phyloP scores from a whole-genome alignment of 2,329 filamentous ascomycete species.

The Calonectria pteridis region DNA sequence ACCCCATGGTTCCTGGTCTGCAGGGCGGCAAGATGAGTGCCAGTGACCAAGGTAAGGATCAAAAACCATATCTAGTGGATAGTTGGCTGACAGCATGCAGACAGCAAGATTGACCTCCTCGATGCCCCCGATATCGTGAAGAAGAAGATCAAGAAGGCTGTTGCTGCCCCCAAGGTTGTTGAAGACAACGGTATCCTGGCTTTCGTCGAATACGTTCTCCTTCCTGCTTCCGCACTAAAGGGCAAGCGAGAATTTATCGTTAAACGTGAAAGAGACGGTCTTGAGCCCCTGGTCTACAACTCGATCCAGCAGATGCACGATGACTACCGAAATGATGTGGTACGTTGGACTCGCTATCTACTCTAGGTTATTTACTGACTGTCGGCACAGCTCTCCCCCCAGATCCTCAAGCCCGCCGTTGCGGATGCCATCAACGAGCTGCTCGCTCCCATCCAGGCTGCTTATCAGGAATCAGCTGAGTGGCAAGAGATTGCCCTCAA shows the following conservation, averaged over 20 bases:
- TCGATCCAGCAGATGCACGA: conserved; percentile 79
- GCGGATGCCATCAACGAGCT: conserved; percentile 79
- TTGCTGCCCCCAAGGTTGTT: conserved; percentile 78
- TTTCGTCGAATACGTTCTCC: conserved; percentile 88
- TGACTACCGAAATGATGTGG: conserved; percentile 84
- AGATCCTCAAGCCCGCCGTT: conserved; percentile 88
- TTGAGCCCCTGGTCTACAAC: conserved; percentile 84
- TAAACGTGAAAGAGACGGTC: conserved; percentile 70
- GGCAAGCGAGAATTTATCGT: conserved; percentile 76
- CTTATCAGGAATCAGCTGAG: conserved; percentile 77
- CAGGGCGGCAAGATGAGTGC: conserved; percentile 88
- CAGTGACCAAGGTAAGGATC: conserved; percentile 70
- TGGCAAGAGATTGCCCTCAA: conserved; percentile 79
- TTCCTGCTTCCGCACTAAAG: conserved; percentile 79
- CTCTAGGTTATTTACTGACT: not conserved
- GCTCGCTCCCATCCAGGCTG: conserved; percentile 81
- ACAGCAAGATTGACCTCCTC: conserved; percentile 94
- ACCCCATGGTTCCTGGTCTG: conserved; percentile 91
- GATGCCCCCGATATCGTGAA: conserved; percentile 80
- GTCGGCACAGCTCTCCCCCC: conserved; percentile 75
- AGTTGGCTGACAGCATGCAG: conserved; percentile 49
- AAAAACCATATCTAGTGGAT: not conserved
- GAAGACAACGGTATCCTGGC: conserved; percentile 90
- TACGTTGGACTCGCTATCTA: conserved; percentile 55
- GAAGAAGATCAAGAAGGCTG: conserved; percentile 89